Conservation (phyloP, 2,329 filamentous ascomycete species). For the Cladosporium sp. region DNA sequence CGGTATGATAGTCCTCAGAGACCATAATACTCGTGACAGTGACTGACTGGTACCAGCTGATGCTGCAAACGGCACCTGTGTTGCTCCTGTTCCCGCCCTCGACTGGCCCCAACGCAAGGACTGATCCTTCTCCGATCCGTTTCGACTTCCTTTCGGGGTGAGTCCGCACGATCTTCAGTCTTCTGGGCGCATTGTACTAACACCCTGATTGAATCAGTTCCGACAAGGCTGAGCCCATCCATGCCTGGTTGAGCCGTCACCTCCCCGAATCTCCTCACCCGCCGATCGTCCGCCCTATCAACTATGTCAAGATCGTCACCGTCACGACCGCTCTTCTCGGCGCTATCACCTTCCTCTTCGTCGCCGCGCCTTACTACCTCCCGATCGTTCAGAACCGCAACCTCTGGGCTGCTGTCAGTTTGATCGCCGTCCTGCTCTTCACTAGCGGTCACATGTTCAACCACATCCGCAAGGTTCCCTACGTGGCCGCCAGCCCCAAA, state of each 20-base stretch:
- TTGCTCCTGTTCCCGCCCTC: slow-evolving; percentile 84
- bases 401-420: slow-evolving; percentile 82
- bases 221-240: slow-evolving; percentile 66
- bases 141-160: slow-evolving; percentile 83
- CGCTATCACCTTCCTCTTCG: slow-evolving; percentile 58
- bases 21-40: background rate
- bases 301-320: slow-evolving; percentile 71
- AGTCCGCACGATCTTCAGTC: slow-evolving; percentile 24
- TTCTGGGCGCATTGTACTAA: slow-evolving; percentile 2
- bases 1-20: slow-evolving; percentile 48
- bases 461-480: slow-evolving; percentile 92
- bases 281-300: slow-evolving; percentile 72
- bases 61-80: slow-evolving; percentile 89
- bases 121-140: slow-evolving; percentile 62
- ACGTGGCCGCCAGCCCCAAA: slow-evolving; percentile 75
- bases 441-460: slow-evolving; percentile 99
- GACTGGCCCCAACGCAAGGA: slow-evolving; percentile 67
- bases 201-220: slow-evolving; percentile 2
- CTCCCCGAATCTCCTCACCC: slow-evolving; percentile 70
- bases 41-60: slow-evolving; percentile 54
- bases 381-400: slow-evolving; percentile 85
- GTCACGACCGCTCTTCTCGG: slow-evolving; percentile 65
- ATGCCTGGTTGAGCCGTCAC: slow-evolving; percentile 71
- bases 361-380: slow-evolving; percentile 70
- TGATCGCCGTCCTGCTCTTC: slow-evolving; percentile 86